phyloP scores from a whole-genome alignment of 2,329 filamentous ascomycete species.

The Magnaporthiopsis incrustans region DNA sequence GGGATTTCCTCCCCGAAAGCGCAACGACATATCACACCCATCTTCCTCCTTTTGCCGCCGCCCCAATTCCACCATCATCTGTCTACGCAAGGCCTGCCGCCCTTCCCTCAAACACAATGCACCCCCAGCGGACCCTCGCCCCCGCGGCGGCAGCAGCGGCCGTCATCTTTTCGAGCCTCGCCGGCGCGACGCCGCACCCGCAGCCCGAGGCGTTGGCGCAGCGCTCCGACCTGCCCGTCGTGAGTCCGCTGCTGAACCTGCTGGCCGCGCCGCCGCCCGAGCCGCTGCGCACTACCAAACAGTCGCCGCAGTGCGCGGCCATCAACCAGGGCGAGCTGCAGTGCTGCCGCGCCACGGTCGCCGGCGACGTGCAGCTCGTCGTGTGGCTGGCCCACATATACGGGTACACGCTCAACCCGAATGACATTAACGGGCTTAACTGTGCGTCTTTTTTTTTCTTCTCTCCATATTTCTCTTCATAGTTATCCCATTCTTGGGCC shows the following conservation, averaged over 20 bases:
- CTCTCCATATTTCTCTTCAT: background rate
- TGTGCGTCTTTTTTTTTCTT: conserved; percentile 16
- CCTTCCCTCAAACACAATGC: too few relatives aligned
- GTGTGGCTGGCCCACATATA: conserved; percentile 20
- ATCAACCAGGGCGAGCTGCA: conserved; percentile 20
- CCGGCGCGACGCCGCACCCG: conserved; percentile 9
- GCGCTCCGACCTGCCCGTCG: conserved; percentile 8
- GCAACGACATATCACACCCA: too few relatives aligned
- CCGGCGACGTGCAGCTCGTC: conserved; percentile 20
- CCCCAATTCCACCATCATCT: too few relatives aligned
- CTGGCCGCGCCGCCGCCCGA: conserved; percentile 19
- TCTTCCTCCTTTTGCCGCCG: too few relatives aligned
- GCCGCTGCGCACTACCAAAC: conserved; percentile 17
- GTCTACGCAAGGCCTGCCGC: too few relatives aligned
- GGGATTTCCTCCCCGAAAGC: too few relatives aligned
- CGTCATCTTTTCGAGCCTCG: background rate
- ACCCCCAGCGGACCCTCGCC: background rate
- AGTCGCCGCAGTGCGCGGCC: conserved; percentile 20
- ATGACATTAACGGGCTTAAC: conserved; percentile 22
- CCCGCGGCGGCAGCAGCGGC: background rate
- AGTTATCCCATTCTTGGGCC: background rate
- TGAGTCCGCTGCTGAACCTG: conserved; percentile 14
- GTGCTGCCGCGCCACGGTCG: conserved; percentile 21
- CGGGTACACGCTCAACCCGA: conserved; percentile 21
- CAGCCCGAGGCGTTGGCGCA: background rate